Percentiles rank a stretch among this genome's conserved stretches.
Conservation (phyloP, 1,139 yeast species). For the Nadsonia starkeyi-henricii region DNA sequence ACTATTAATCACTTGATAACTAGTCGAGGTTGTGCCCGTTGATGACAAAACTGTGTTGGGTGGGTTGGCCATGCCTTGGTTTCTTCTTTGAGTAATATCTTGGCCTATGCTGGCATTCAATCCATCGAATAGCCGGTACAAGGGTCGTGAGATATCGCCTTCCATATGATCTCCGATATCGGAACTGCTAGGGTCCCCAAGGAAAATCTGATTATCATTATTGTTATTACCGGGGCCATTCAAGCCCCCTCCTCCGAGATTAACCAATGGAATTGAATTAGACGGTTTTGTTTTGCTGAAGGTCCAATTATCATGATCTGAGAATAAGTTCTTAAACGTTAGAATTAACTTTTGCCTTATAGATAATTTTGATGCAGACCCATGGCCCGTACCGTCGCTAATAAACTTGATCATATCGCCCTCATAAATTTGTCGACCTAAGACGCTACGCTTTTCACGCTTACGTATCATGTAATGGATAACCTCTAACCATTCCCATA, state of each 20-base stretch:
- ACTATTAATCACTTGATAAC: background rate
- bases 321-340: background rate
- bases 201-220: too few species aligned
- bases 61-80: background rate
- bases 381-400: background rate
- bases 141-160: background rate
- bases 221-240: too few species aligned
- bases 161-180: background rate
- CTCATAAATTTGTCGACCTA: slow-evolving; percentile 69
- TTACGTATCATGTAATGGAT: slow-evolving; percentile 45
- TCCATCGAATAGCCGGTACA: background rate
- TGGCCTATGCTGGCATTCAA: background rate
- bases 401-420: slow-evolving; percentile 30
- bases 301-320: background rate
- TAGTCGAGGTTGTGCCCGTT: background rate
- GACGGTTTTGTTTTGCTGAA: background rate
- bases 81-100: background rate
- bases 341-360: background rate
- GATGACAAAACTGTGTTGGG: background rate
- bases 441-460: slow-evolving; percentile 63
- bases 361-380: background rate
- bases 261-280: background rate
- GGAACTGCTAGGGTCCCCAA: background rate
- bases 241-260: too few species aligned
- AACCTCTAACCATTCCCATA: slow-evolving; percentile 87